A percentile compares a stretch with the other conserved stretches of the same genome.
Conservation (phyloP, 2,329 filamentous ascomycete genomes). For the Samsoniella hepiali region DNA sequence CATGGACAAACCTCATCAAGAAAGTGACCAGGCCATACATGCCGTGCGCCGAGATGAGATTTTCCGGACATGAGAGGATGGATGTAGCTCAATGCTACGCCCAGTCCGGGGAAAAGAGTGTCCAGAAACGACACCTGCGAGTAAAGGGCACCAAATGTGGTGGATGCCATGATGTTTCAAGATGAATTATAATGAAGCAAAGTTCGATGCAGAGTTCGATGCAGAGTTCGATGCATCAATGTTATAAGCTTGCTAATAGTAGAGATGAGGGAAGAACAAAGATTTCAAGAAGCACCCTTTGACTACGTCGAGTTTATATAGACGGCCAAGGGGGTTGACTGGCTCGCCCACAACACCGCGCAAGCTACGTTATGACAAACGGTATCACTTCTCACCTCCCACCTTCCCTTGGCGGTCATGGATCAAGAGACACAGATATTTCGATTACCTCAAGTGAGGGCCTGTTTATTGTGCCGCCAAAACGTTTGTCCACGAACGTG, state of each 20-base stretch:
- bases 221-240: too few relatives aligned
- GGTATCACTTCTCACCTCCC: too few relatives aligned
- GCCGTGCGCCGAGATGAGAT: conserved; percentile 2
- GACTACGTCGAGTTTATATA: not conserved
- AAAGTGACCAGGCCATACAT: conserved; percentile 10
- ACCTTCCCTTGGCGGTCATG: too few relatives aligned
- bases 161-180: not conserved
- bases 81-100: conserved; percentile 3
- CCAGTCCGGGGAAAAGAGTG: not conserved
- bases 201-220: too few relatives aligned
- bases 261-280: not conserved
- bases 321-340: too few relatives aligned
- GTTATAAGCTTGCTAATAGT: too few relatives aligned
- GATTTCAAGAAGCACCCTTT: too few relatives aligned
- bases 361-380: too few relatives aligned
- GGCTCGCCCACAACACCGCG: too few relatives aligned
- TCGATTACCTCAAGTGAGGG: not conserved
- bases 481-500: not conserved
- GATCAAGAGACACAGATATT: not conserved
- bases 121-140: conserved; percentile 10
- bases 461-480: not conserved
- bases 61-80: conserved; percentile 3
- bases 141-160: conserved; percentile 2
- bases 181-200: too few relatives aligned
- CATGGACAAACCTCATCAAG: conserved; percentile 6